phyloP scores from a whole-genome alignment of 2,329 filamentous ascomycete species.

The Fusarium sarcochroum region DNA sequence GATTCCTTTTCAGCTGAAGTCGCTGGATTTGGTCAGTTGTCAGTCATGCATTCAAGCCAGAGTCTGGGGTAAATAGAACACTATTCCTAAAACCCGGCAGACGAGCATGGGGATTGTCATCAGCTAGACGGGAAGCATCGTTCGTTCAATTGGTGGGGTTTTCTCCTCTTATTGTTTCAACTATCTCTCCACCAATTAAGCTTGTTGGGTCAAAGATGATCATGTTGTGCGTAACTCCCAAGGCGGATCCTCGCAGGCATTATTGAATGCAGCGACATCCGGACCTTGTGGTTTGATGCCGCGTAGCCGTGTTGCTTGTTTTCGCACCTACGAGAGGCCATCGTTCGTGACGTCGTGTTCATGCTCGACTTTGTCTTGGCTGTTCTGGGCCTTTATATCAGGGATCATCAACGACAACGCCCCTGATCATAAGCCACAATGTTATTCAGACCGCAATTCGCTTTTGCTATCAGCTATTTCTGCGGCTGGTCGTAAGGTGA shows the following conservation, averaged over 20 bases:
- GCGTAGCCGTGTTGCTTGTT: conserved; percentile 2
- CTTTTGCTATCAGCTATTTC: background rate
- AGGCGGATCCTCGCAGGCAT: conserved; percentile 15
- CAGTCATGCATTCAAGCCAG: conserved; percentile 10
- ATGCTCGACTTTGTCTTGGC: background rate
- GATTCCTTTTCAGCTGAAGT: background rate
- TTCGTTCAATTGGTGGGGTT: conserved; percentile 29
- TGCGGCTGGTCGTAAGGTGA: background rate
- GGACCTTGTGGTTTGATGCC: background rate
- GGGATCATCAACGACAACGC: background rate
- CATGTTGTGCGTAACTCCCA: background rate
- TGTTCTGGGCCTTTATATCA: conserved; percentile 6
- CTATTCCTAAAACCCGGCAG: conserved; percentile 4
- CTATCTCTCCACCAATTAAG: conserved; percentile 36
- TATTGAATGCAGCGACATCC: conserved; percentile 1
- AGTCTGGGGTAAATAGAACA: conserved; percentile 32
- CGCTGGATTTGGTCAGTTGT: conserved; percentile 13
- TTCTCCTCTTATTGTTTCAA: background rate
- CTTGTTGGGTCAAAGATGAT: background rate
- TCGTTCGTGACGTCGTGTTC: background rate
- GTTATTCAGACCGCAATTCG: conserved; percentile 9
- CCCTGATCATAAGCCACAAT: background rate
- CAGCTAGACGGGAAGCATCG: background rate
- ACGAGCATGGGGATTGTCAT: conserved; percentile 1
- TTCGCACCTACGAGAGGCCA: conserved; percentile 24